phyloP scores from a whole-genome alignment of 2,329 filamentous ascomycete genomes.

The Colletotrichum ledebouriae region DNA sequence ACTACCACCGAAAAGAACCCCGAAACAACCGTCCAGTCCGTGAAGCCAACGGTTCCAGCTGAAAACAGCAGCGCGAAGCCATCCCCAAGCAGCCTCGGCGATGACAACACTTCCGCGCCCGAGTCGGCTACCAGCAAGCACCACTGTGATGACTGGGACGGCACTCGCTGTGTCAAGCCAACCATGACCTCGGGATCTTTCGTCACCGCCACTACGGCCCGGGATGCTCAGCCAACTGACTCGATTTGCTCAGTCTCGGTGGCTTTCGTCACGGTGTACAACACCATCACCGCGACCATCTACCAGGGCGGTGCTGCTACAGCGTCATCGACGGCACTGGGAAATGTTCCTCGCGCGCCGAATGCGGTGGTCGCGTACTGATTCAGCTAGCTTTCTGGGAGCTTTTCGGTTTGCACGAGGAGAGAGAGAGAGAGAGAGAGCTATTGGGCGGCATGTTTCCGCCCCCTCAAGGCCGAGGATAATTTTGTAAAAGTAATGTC shows the following conservation, averaged over 20 bases:
- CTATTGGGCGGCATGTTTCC: neutral
- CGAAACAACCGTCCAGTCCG: constrained; percentile 4
- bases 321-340: neutral
- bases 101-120: constrained; percentile 1
- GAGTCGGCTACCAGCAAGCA: constrained; percentile 30
- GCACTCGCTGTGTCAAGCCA: constrained; percentile 34
- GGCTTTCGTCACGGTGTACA: constrained; percentile 52
- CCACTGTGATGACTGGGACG: constrained; percentile 45
- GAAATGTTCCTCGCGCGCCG: constrained; percentile 28
- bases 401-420: neutral
- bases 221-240: constrained; percentile 34
- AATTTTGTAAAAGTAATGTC: constrained; percentile 36
- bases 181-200: constrained; percentile 9
- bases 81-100: neutral
- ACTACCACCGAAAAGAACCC: neutral
- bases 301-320: constrained; percentile 16
- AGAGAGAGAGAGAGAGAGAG: neutral
- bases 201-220: constrained; percentile 25
- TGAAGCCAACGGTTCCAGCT: neutral
- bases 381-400: neutral
- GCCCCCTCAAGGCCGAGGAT: neutral
- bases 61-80: neutral
- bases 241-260: constrained; percentile 48
- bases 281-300: constrained; percentile 53
- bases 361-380: constrained; percentile 9